These are phyloP conservation scores for Mycocentrospora acerina DNA, from an alignment of 2,329 filamentous ascomycete genomes.

Conservation along the genomic window DNA sequence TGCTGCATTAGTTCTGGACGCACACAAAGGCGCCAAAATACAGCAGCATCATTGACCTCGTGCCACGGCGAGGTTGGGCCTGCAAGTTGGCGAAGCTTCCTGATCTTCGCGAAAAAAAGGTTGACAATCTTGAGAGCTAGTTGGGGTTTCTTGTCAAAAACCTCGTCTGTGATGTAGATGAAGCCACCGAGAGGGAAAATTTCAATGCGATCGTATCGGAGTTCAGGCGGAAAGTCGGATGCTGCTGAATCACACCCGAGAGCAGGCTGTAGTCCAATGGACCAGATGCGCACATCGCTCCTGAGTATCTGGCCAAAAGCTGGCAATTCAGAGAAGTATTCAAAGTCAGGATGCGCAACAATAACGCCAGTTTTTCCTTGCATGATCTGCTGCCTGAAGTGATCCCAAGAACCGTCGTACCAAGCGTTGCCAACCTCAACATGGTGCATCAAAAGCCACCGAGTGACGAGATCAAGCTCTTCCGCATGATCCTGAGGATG, in stretches of 20 bases:
- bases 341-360: constrained; percentile 35
- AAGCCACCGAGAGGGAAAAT: constrained; percentile 44
- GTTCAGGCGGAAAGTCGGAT: constrained; percentile 11
- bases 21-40: constrained; percentile 37
- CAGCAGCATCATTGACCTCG: constrained; percentile 18
- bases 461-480: constrained; percentile 31
- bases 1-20: constrained; percentile 34
- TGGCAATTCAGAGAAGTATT: constrained; percentile 32
- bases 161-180: constrained; percentile 48
- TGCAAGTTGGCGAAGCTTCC: constrained; percentile 14
- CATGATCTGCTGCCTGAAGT: constrained; percentile 21
- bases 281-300: constrained; percentile 35
- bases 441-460: constrained; percentile 34
- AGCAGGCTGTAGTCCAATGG: constrained; percentile 30
- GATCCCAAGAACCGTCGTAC: constrained; percentile 27
- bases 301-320: constrained; percentile 35
- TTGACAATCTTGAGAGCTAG: constrained; percentile 41
- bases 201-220: constrained; percentile 27
- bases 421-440: constrained; percentile 28
- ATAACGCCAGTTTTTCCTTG: constrained; percentile 28
- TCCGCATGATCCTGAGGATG: constrained; percentile 29
- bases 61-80: constrained; percentile 17
- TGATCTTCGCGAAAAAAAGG: constrained; percentile 34
- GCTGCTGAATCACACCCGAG: constrained; percentile 16
- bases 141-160: constrained; percentile 43